A percentile compares a stretch with the other conserved stretches of the same genome.
These are phyloP conservation scores for Sporobolomyces roseus DNA, from an alignment of 768 basidiomycete species.

Conservation along the genomic window DNA sequence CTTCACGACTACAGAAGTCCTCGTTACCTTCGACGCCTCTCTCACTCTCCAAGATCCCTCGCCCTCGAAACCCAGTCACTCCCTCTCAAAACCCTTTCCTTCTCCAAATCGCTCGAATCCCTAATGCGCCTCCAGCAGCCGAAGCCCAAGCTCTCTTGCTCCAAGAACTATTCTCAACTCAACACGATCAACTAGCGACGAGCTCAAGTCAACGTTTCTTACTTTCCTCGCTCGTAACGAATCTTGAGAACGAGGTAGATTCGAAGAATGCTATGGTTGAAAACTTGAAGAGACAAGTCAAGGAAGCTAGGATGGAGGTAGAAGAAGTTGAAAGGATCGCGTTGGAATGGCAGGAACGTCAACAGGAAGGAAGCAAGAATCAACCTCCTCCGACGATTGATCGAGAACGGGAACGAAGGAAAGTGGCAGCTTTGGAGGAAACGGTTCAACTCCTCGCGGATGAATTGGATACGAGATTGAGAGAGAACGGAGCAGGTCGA, in stretches of 20 bases:
- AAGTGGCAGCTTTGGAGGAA: conserved; percentile 34
- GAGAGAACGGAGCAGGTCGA: neutral
- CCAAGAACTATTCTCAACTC: conserved; percentile 31
- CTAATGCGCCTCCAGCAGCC: neutral
- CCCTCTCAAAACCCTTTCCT: conserved; percentile 24
- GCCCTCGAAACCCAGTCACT: conserved; percentile 27
- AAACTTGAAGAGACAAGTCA: conserved; percentile 21
- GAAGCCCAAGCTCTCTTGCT: conserved; percentile 15
- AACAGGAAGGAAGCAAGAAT: neutral
- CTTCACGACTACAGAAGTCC: neutral
- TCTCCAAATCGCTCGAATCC: conserved; percentile 9
- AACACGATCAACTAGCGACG: conserved; percentile 21
- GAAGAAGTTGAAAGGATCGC: conserved; percentile 21
- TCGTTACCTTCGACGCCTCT: conserved; percentile 6
- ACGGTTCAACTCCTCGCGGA: conserved; percentile 26
- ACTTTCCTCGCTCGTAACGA: conserved; percentile 20
- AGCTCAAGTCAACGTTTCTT: conserved; percentile 26
- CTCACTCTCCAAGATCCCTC: conserved; percentile 13
- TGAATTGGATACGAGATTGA: conserved; percentile 36
- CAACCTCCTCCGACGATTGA: neutral
- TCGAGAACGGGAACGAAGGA: neutral
- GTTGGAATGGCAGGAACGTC: conserved; percentile 8
- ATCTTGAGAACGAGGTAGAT: conserved; percentile 34
- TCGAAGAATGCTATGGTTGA: conserved; percentile 23
- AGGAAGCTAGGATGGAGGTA: conserved; percentile 2